A percentile compares a stretch with the other conserved stretches of the same genome.
Conservation (phyloP, 1,284 basidiomycete species). For the Waitea zeae region DNA sequence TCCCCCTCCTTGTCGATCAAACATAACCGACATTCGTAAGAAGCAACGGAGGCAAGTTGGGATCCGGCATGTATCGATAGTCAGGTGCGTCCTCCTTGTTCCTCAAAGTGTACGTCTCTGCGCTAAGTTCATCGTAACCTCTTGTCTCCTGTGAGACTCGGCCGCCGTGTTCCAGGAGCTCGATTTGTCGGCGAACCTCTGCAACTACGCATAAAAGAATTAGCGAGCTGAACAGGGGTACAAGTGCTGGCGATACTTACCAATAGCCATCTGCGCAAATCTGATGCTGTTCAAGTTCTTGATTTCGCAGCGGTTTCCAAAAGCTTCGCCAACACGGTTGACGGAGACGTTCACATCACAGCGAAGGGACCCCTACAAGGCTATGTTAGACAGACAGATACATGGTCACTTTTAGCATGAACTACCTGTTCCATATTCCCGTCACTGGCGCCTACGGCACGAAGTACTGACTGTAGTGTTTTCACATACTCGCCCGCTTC, state of each 20-base stretch:
- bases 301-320: slow-evolving; percentile 86
- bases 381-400: not conserved
- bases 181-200: slow-evolving; percentile 61
- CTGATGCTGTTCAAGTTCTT: slow-evolving; percentile 93
- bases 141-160: slow-evolving; percentile 74
- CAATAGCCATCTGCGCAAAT: slow-evolving; percentile 77
- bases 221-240: slow-evolving; percentile 3
- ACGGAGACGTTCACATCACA: slow-evolving; percentile 96
- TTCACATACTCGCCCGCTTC: slow-evolving; percentile 86
- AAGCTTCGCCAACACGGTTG: slow-evolving; percentile 41
- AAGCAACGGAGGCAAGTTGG: slow-evolving; percentile 70
- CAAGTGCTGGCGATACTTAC: slow-evolving; percentile 24
- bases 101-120: slow-evolving; percentile 69
- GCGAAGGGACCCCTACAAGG: slow-evolving; percentile 67
- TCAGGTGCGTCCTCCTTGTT: slow-evolving; percentile 91
- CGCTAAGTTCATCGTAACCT: slow-evolving; percentile 74
- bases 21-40: too few relatives aligned
- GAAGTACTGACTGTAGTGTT: slow-evolving; percentile 67
- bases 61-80: slow-evolving; percentile 97
- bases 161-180: slow-evolving; percentile 29
- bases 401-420: too few relatives aligned
- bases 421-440: slow-evolving; percentile 93
- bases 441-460: slow-evolving; percentile 77
- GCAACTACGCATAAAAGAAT: slow-evolving; percentile 22
- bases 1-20: too few relatives aligned